Conservation (phyloP, 208 protist species). For the Leishmania lainsoni region DNA sequence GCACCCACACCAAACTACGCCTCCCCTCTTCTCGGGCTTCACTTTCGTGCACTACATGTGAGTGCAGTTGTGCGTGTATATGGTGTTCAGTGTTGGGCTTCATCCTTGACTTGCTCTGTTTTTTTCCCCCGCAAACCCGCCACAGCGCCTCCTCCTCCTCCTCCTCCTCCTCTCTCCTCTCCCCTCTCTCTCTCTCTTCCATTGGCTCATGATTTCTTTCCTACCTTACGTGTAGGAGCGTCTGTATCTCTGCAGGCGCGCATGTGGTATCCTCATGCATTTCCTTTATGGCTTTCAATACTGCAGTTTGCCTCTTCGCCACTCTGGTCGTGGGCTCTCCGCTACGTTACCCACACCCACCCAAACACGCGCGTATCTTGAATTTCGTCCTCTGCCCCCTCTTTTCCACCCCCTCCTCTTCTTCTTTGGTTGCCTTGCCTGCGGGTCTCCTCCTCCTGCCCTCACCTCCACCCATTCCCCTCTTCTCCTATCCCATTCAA, state of each 20-base stretch:
- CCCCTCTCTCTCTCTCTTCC: neutral
- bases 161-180: no score
- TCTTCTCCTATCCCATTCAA: neutral
- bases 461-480: neutral
- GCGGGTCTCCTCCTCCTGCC: neutral
- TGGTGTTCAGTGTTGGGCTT: neutral
- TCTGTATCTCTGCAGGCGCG: no score
- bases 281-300: no score
- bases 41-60: neutral
- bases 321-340: no score
- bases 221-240: no score
- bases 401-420: no score
- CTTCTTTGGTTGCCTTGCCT: neutral
- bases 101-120: neutral
- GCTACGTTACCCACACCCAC: no score
- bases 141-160: neutral
- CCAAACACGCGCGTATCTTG: no score
- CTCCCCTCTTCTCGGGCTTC: neutral
- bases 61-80: neutral
- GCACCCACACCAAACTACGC: neutral
- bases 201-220: no score
- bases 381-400: neutral
- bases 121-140: neutral
- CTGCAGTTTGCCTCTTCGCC: no score
- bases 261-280: no score